Conservation (phyloP, 352 stramenopile species). For the Globisporangium viniferum region DNA sequence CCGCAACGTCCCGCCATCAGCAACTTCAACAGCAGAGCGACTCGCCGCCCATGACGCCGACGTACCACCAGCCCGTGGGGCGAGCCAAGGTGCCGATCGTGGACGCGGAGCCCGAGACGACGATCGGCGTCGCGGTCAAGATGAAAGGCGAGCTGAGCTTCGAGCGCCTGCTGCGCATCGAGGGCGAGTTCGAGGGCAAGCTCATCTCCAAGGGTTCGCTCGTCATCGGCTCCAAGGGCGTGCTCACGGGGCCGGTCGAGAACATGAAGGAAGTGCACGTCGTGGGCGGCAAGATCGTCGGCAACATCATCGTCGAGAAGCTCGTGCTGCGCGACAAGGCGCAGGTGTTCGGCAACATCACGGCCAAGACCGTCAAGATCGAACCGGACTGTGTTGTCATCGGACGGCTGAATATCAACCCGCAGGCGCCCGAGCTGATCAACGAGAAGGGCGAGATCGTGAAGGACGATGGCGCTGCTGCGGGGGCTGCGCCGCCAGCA, state of each 20-base stretch:
- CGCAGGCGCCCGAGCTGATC: slow-evolving; percentile 78
- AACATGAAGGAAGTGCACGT: slow-evolving; percentile 89
- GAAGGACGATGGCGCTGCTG: slow-evolving; percentile 18
- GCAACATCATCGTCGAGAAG: slow-evolving; percentile 84
- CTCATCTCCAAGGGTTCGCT: slow-evolving; percentile 88
- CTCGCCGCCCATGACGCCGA: slow-evolving; percentile 63
- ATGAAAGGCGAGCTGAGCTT: slow-evolving; percentile 91
- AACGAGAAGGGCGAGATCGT: slow-evolving; percentile 81
- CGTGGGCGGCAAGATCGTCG: slow-evolving; percentile 81
- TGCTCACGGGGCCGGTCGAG: slow-evolving; percentile 77
- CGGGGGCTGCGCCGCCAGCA: background rate
- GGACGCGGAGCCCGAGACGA: slow-evolving; percentile 76
- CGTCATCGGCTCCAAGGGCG: slow-evolving; percentile 78
- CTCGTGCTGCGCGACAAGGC: slow-evolving; percentile 84
- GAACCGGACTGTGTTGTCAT: slow-evolving; percentile 86
- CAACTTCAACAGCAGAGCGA: slow-evolving; percentile 42
- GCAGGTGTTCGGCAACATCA: slow-evolving; percentile 88
- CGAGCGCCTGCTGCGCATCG: slow-evolving; percentile 84
- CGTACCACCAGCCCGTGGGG: slow-evolving; percentile 31
- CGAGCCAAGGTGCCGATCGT: slow-evolving; percentile 67
- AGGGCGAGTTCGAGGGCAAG: slow-evolving; percentile 88
- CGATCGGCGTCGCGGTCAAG: slow-evolving; percentile 77
- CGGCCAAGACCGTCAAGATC: slow-evolving; percentile 86
- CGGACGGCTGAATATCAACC: slow-evolving; percentile 85
- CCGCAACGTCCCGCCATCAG: slow-evolving; percentile 2